Percentiles rank a stretch among this genome's conserved stretches.
phyloP scores from a whole-genome alignment of 805 yeast genomes.

The Kregervanrija delftensis region DNA sequence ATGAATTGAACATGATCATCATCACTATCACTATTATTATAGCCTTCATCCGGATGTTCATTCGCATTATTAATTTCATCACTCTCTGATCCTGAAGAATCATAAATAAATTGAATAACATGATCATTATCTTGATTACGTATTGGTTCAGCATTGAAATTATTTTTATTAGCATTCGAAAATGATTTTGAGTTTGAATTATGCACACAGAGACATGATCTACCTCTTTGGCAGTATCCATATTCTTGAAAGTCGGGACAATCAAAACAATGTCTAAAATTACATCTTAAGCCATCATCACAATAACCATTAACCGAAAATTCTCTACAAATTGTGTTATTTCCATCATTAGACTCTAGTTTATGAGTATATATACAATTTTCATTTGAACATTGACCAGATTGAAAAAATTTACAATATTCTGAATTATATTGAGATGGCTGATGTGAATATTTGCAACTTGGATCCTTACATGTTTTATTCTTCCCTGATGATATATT shows the following conservation, averaged over 20 bases:
- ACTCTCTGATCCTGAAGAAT: not conserved
- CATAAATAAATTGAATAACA: conserved; percentile 13
- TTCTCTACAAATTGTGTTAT: conserved; percentile 45
- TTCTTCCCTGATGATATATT: conserved; percentile 31
- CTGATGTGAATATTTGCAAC: conserved; percentile 52
- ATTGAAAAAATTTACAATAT: conserved; percentile 45
- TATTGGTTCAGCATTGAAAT: not conserved
- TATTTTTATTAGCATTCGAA: not conserved
- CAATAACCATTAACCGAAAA: conserved; percentile 70
- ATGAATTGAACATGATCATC: conserved; percentile 14
- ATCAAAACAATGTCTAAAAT: conserved; percentile 47
- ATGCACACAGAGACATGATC: conserved; percentile 49
- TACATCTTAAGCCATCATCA: conserved; percentile 50
- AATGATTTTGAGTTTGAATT: conserved; percentile 16
- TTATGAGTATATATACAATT: conserved; percentile 48
- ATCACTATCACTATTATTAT: conserved; percentile 13
- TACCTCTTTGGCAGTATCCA: conserved; percentile 51
- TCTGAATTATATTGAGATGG: conserved; percentile 56
- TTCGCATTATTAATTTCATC: not conserved
- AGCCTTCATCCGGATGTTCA: conserved; percentile 1
- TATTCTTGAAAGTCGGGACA: conserved; percentile 68
- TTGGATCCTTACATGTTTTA: conserved; percentile 38
- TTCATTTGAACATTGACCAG: conserved; percentile 39
- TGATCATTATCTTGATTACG: conserved; percentile 27
- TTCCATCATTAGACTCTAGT: conserved; percentile 29